These are phyloP conservation scores for Boletus speciosus DNA, from an alignment of 768 basidiomycete genomes.

Conservation along the genomic window DNA sequence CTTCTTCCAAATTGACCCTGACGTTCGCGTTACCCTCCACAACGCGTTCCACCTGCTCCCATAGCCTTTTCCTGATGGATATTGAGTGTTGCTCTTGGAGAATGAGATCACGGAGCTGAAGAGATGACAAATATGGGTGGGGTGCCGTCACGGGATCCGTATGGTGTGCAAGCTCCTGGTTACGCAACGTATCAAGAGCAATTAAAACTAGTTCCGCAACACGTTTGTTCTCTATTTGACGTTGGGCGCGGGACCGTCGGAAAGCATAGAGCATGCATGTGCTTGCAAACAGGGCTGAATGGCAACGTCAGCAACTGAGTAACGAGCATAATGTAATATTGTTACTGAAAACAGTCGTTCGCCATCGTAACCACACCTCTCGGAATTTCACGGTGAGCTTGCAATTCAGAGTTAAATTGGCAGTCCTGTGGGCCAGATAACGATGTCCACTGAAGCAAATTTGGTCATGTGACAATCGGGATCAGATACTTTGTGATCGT, in stretches of 20 bases:
- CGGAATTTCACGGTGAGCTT: conserved; percentile 60
- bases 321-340: conserved; percentile 3
- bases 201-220: conserved; percentile 74
- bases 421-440: conserved; percentile 71
- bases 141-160: conserved; percentile 75
- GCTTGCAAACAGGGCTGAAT: conserved; percentile 29
- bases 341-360: conserved; percentile 59
- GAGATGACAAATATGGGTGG: conserved; percentile 74
- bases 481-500: conserved; percentile 24
- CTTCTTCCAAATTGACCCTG: conserved; percentile 78
- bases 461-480: conserved; percentile 20
- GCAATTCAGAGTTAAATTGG: conserved; percentile 66
- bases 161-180: conserved; percentile 80
- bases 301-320: conserved; percentile 15
- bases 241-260: conserved; percentile 41
- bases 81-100: conserved; percentile 80
- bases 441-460: conserved; percentile 54
- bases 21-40: conserved; percentile 93
- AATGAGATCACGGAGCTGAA: conserved; percentile 85
- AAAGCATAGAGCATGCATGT: conserved; percentile 15
- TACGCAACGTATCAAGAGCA: conserved; percentile 74
- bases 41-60: conserved; percentile 78
- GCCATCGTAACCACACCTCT: conserved; percentile 69
- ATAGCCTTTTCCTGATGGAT: conserved; percentile 58
- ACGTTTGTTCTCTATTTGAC: conserved; percentile 56